These are phyloP conservation scores for Apiospora arundinis DNA, from an alignment of 2,329 filamentous ascomycete species.

Conservation along the genomic window DNA sequence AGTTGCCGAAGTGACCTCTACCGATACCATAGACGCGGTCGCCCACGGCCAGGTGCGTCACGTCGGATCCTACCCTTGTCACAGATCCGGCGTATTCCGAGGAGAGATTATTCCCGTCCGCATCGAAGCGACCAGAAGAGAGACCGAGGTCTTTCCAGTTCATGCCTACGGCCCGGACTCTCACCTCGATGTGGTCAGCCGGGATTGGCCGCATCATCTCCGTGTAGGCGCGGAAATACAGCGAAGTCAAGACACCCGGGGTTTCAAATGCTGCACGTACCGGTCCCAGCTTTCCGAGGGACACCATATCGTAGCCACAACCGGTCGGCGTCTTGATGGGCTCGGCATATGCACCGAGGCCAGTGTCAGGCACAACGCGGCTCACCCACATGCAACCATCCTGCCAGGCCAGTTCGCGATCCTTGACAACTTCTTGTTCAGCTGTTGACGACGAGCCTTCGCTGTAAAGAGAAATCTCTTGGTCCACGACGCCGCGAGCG, in stretches of 20 bases:
- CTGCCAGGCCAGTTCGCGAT: slow-evolving; percentile 39
- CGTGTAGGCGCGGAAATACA: slow-evolving; percentile 35
- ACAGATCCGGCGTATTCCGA: slow-evolving; percentile 32
- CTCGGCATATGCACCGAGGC: slow-evolving; percentile 28
- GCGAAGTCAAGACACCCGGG: slow-evolving; percentile 36
- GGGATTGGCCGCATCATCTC: slow-evolving; percentile 30
- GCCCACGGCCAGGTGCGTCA: slow-evolving; percentile 29
- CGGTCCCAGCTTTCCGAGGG: slow-evolving; percentile 29
- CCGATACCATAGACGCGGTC: slow-evolving; percentile 37
- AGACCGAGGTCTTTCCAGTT: slow-evolving; percentile 37
- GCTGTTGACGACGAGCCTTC: background rate
- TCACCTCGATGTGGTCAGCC: slow-evolving; percentile 35
- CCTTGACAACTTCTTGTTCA: slow-evolving; percentile 22
- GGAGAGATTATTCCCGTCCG: slow-evolving; percentile 27
- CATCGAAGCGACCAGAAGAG: slow-evolving; percentile 33
- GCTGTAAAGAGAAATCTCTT: slow-evolving; percentile 24
- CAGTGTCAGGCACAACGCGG: slow-evolving; percentile 34
- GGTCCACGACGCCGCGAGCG: slow-evolving; percentile 28
- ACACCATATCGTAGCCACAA: slow-evolving; percentile 18
- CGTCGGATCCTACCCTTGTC: slow-evolving; percentile 27
- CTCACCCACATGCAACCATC: slow-evolving; percentile 39
- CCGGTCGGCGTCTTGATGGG: slow-evolving; percentile 21
- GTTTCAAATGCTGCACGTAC: slow-evolving; percentile 37
- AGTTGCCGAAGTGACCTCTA: slow-evolving; percentile 34
- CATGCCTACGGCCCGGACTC: slow-evolving; percentile 37